phyloP scores from a whole-genome alignment of 805 yeast genomes.

The Allodekkera sacchari region DNA sequence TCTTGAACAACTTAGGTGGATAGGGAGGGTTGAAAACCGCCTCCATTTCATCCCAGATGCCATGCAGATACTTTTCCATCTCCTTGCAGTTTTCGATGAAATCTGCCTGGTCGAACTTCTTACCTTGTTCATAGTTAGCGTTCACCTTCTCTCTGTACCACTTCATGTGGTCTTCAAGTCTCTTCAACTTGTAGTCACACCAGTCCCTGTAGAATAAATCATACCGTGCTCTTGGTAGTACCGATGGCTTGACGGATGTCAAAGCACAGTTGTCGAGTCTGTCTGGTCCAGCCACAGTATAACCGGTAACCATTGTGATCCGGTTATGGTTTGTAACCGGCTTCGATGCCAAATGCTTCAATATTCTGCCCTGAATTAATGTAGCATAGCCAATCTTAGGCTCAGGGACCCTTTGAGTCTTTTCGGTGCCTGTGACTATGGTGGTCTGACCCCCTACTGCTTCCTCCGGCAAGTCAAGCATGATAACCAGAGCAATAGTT shows the following conservation, averaged over 20 bases:
- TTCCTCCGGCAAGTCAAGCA: conserved; percentile 36
- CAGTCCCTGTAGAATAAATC: conserved; percentile 27
- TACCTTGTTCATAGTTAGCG: conserved; percentile 11
- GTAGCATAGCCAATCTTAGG: conserved; percentile 40
- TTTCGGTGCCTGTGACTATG: conserved; percentile 34
- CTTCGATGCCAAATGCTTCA: conserved; percentile 39
- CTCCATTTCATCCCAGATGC: conserved; percentile 26
- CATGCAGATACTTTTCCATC: conserved; percentile 21
- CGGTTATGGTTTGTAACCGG: conserved; percentile 29
- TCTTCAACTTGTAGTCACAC: conserved; percentile 23
- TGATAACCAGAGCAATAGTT: conserved; percentile 40
- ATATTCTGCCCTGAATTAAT: conserved; percentile 37
- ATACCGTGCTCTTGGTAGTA: conserved; percentile 23
- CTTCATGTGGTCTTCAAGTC: conserved; percentile 19
- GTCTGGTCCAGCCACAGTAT: conserved; percentile 19
- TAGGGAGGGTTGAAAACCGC: conserved; percentile 19
- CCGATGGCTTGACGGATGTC: conserved; percentile 26
- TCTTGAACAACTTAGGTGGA: conserved; percentile 17
- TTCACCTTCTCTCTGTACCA: conserved; percentile 14
- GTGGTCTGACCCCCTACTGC: conserved; percentile 47
- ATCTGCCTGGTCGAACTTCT: conserved; percentile 22
- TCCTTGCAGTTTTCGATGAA: conserved; percentile 20
- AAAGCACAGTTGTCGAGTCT: conserved; percentile 23
- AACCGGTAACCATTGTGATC: conserved; percentile 24
- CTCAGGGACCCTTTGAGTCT: conserved; percentile 24